Conservation (phyloP, 768 basidiomycete species). For the Hypholoma fasciculare region DNA sequence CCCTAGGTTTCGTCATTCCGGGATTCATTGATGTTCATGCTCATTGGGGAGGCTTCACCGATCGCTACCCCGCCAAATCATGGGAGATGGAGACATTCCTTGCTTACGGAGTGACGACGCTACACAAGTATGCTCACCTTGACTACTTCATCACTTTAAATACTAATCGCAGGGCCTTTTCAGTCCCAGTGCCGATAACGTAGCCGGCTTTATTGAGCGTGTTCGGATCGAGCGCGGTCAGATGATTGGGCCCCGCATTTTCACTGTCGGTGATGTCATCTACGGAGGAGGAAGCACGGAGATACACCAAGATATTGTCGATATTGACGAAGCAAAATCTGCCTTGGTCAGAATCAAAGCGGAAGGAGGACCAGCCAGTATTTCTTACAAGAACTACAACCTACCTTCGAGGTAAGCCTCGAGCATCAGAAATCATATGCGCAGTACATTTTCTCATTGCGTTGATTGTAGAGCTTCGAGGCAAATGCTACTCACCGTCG, state of each 20-base stretch:
- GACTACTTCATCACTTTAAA: background rate
- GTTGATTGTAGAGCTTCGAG: constrained; percentile 52
- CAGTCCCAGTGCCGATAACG: constrained; percentile 67
- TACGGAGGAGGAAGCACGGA: constrained; percentile 50
- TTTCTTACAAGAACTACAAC: constrained; percentile 81
- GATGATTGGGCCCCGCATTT: constrained; percentile 70
- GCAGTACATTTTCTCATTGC: background rate
- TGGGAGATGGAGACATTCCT: constrained; percentile 80
- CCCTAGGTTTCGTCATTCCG: constrained; percentile 60
- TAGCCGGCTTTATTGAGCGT: constrained; percentile 64
- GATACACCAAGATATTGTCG: constrained; percentile 64
- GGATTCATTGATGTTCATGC: constrained; percentile 80
- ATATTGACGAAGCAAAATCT: constrained; percentile 60
- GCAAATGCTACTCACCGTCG: constrained; percentile 62
- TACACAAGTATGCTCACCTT: constrained; percentile 62
- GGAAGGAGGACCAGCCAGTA: constrained; percentile 68
- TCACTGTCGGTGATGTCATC: constrained; percentile 66
- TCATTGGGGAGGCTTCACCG: constrained; percentile 62
- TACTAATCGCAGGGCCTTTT: background rate
- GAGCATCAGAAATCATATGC: background rate
- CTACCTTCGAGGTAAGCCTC: constrained; percentile 56
- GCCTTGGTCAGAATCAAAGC: constrained; percentile 69
- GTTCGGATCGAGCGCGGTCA: constrained; percentile 68
- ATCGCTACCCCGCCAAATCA: constrained; percentile 58
- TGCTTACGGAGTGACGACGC: constrained; percentile 73